A percentile compares a stretch with the other conserved stretches of the same genome.
Conservation (phyloP, 805 yeast genomes). For the Hanseniaspora clermontiae region DNA sequence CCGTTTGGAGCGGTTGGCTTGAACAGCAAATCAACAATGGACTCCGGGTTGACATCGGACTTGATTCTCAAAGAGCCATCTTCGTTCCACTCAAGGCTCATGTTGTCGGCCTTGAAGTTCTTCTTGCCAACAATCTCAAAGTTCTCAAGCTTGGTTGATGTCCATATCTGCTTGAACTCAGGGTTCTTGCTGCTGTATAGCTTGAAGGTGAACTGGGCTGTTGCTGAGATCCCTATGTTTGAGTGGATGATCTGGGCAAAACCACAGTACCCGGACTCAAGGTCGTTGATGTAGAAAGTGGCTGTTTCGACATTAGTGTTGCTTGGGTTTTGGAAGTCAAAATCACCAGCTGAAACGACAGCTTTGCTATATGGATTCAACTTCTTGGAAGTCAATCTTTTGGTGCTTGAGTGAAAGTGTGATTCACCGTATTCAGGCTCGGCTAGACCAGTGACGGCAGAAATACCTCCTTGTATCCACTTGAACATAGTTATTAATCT, state of each 20-base stretch:
- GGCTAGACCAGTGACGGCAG: constrained; percentile 94
- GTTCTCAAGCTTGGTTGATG: constrained; percentile 77
- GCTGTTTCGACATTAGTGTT: constrained; percentile 92
- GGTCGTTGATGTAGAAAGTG: constrained; percentile 70
- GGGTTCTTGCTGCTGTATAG: constrained; percentile 39
- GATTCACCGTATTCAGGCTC: constrained; percentile 95
- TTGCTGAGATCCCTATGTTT: constrained; percentile 71
- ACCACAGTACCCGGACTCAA: constrained; percentile 53
- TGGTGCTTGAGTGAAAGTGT: constrained; percentile 75
- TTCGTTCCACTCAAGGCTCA: constrained; percentile 50
- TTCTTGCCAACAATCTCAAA: constrained; percentile 53
- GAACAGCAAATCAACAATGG: constrained; percentile 57
- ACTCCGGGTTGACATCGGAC: constrained; percentile 53
- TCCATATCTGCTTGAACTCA: constrained; percentile 50
- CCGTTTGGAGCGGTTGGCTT: constrained; percentile 52
- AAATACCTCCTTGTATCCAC: constrained; percentile 74
- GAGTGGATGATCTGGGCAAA: constrained; percentile 94
- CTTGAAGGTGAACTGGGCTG: constrained; percentile 90
- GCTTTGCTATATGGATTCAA: constrained; percentile 44
- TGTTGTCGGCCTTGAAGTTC: constrained; percentile 65
- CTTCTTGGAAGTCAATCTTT: constrained; percentile 31
- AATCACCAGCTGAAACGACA: constrained; percentile 51
- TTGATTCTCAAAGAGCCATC: constrained; percentile 41
- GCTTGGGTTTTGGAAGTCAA: constrained; percentile 59
- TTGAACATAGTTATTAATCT: constrained; percentile 38